Evolutionary conservation across 805 yeast species (phyloP).

Genomic region (Candida pseudofarinosa): DNA sequence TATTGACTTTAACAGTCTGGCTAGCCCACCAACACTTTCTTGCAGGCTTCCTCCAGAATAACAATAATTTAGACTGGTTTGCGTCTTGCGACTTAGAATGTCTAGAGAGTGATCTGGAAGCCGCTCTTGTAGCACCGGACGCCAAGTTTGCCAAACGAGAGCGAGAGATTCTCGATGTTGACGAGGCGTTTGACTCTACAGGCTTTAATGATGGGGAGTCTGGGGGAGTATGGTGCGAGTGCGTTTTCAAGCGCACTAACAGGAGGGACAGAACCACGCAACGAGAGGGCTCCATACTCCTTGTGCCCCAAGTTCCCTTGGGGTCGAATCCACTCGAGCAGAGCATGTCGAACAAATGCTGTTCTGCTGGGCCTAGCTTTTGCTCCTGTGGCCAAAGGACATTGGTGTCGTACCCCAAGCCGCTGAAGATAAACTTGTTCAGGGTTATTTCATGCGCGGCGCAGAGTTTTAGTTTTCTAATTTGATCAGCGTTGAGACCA

Average conservation of each 20-base stretch:
- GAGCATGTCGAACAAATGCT: slow-evolving; percentile 90
- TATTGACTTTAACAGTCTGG: slow-evolving; percentile 45
- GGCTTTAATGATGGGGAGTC: slow-evolving; percentile 42
- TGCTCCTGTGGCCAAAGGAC: slow-evolving; percentile 35
- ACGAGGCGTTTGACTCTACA: slow-evolving; percentile 39
- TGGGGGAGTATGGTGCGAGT: slow-evolving; percentile 32
- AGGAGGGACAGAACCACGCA: slow-evolving; percentile 85
- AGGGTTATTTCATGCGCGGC: slow-evolving; percentile 65
- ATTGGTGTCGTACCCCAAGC: slow-evolving; percentile 56
- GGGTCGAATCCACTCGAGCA: slow-evolving; percentile 79
- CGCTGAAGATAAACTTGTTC: slow-evolving; percentile 67
- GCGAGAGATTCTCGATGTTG: slow-evolving; percentile 35
- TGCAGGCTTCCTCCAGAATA: slow-evolving; percentile 98
- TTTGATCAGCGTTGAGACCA: slow-evolving; percentile 53
- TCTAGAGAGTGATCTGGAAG: slow-evolving; percentile 55
- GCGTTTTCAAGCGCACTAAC: slow-evolving; percentile 53
- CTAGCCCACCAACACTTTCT: slow-evolving; percentile 98
- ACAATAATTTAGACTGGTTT: slow-evolving; percentile 57
- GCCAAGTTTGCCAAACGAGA: slow-evolving; percentile 64
- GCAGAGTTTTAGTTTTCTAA: slow-evolving; percentile 63
- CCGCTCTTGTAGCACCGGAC: slow-evolving; percentile 49
- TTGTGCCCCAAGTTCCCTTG: slow-evolving; percentile 77
- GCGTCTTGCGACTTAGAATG: slow-evolving; percentile 40
- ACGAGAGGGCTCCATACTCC: slow-evolving; percentile 82
- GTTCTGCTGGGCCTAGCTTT: slow-evolving; percentile 82